Evolutionary conservation across 306 rosid genomes (phyloP), one percentile per base, ranked within the genome.

Genomic region (Canavalia gladiata): DNA sequence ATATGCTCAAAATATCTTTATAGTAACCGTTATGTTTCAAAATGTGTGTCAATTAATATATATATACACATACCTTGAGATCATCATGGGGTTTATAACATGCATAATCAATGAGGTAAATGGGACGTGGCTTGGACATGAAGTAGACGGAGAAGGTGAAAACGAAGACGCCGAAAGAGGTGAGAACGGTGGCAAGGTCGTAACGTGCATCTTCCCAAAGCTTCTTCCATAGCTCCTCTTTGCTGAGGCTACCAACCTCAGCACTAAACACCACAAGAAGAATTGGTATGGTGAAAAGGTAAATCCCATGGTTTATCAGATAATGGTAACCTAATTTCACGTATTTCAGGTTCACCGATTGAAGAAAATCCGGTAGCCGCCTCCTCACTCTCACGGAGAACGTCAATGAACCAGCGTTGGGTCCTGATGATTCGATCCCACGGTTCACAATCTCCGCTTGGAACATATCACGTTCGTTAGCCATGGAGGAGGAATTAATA

Each of bases 391-490:
- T 82, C 1, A 96, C 98, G 0, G 99, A 96, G 86, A 96, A 96
- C 0, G 97, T 92, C 64, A 76, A 68, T 6, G 99, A 96, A 3
- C 99, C 99, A 0, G 98, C 99, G 66, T 96, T 96, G 1, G 99
- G 99, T 1, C 99, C 99, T 0, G 92, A 71, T 0, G 96, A 84
- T 66, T 96, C 97, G 5, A 96, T 86, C 11, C 99, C 99, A 0
- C 97, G 89, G 87, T 93, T 96, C 35, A 93, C 97, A 33, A 96
- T 96, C 89, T 96, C 97, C 0, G 99, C 93, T 12, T 97, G 92
- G 33, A 96, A 77, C 7, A 92, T 87, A 55, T 92, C 97, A 54
- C 91, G 67, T 69, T 96, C 99, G 6, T 43, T 89, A 1, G 89
- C 94, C 97, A 93, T 94, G 29, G 73, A 35, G 0, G 46, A 55